Evolutionary conservation across 352 stramenopile genomes (phyloP), one percentile per base, ranked within the genome.

Genomic region (Phytophthora hibernalis): DNA sequence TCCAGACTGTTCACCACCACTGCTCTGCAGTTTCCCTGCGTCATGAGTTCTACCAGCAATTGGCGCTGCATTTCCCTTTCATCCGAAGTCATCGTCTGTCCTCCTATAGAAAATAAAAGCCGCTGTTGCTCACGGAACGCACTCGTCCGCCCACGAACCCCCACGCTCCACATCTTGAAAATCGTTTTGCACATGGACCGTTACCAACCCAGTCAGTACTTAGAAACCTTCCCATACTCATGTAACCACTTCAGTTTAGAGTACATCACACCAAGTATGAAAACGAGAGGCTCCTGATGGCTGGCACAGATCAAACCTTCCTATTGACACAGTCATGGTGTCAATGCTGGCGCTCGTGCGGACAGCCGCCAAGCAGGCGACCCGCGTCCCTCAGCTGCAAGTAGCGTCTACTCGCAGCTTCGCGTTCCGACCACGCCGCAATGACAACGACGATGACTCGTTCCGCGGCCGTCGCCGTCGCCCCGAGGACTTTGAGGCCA

Each of bases 121-220:
- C 83, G 77, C 54, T 89, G 76, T 44, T 80, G 61, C 10, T 70
- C 68, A 38, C 43, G 60, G 52, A 90, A 75, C 26, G 52, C 51
- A 45, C 81, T 77, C 38, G 64, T 35, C 22, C 61, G 54, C 6
- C 76, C 78, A 47, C 73, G 76, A 53, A 75, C 63, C 35, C 74
- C 76, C 0, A 70, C 47, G 48, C 81, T 87, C 81, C 82, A 89
- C 83, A 92, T 91, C 8, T 59, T 70, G 30, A 44, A n/a, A 40
- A 33, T 52, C 42, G 30, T 7, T 1, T 12, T 24, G 40, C 28
- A 22, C 48, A 54, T 59, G 57, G 61, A 68, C 24, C 52, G 62
- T 62, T 48, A 35, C 44, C 33, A n/a, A 10, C 31, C 9, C 6
- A 40, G 15, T 40, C 6, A 40, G 15, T 40, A 40, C 33, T 16